These are phyloP conservation scores for Purshia tridentata DNA, from an alignment of 306 rosid species.

Conservation along the genomic window DNA sequence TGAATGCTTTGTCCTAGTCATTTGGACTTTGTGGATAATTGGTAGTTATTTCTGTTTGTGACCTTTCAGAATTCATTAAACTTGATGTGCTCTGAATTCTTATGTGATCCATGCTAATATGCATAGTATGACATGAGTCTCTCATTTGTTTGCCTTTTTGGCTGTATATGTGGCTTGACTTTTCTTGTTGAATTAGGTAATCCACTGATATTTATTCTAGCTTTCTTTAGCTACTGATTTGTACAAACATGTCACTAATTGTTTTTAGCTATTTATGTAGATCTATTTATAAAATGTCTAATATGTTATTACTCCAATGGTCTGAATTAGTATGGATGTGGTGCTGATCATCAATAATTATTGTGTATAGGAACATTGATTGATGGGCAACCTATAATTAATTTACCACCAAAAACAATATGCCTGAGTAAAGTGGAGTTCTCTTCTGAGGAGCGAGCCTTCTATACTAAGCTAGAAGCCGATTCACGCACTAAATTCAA, in stretches of 20 bases:
- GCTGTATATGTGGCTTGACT: background rate
- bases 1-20: constrained; percentile 23
- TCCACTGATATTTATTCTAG: background rate
- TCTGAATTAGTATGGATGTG: constrained; percentile 14
- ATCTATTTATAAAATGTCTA: background rate
- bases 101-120: background rate
- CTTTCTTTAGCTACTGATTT: background rate
- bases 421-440: constrained; percentile 69
- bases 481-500: constrained; percentile 87
- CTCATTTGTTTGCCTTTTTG: background rate
- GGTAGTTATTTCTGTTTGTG: background rate
- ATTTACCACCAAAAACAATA: constrained; percentile 79
- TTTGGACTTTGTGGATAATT: constrained; percentile 1
- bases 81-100: background rate
- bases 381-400: constrained; percentile 86
- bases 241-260: background rate
- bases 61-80: background rate
- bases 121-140: background rate
- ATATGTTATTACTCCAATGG: background rate
- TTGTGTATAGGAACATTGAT: constrained; percentile 70
- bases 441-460: constrained; percentile 85
- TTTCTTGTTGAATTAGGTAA: background rate
- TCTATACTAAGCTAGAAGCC: constrained; percentile 86
- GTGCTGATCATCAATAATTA: constrained; percentile 23
- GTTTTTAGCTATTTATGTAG: background rate